A percentile compares a stretch with the other conserved stretches of the same genome.
phyloP scores from a whole-genome alignment of 2,329 filamentous ascomycete genomes.

The Penicillium sp. region DNA sequence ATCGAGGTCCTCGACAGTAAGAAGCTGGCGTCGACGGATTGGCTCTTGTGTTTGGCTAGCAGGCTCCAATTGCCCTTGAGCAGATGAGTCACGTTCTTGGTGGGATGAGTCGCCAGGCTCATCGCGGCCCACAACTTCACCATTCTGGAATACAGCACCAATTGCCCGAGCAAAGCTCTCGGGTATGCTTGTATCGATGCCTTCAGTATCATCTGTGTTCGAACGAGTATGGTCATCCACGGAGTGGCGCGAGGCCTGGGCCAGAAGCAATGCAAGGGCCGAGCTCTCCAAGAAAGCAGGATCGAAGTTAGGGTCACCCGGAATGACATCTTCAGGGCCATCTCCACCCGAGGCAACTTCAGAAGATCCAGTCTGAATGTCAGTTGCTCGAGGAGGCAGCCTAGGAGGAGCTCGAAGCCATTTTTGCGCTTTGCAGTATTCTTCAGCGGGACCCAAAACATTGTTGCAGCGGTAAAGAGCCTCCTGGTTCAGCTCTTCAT shows the following conservation, averaged over 20 bases:
- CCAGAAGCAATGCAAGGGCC: slow-evolving; percentile 37
- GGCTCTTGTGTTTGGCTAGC: slow-evolving; percentile 18
- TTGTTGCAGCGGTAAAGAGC: slow-evolving; percentile 82
- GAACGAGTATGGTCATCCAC: slow-evolving; percentile 24
- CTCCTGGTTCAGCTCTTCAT: slow-evolving; percentile 69
- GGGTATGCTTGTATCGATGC: slow-evolving; percentile 31
- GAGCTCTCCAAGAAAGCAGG: slow-evolving; percentile 29
- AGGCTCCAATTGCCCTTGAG: slow-evolving; percentile 22
- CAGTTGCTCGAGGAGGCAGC: slow-evolving; percentile 66
- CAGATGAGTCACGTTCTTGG: slow-evolving; percentile 17
- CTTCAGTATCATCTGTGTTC: slow-evolving; percentile 22
- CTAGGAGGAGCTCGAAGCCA: slow-evolving; percentile 60
- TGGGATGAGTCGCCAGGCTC: slow-evolving; percentile 25
- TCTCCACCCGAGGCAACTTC: slow-evolving; percentile 31
- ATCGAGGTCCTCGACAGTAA: slow-evolving; percentile 76
- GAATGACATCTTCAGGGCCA: slow-evolving; percentile 28
- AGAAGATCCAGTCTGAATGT: slow-evolving; percentile 43
- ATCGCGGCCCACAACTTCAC: slow-evolving; percentile 26
- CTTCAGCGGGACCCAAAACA: slow-evolving; percentile 57
- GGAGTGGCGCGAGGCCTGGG: slow-evolving; percentile 29
- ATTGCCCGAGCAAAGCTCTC: slow-evolving; percentile 45
- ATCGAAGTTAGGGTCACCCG: slow-evolving; percentile 29
- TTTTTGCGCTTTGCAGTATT: slow-evolving; percentile 72
- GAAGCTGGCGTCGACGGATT: slow-evolving; percentile 32
- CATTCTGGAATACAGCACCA: slow-evolving; percentile 41